phyloP scores from a whole-genome alignment of 2,329 filamentous ascomycete species.

The Nemania sp. region DNA sequence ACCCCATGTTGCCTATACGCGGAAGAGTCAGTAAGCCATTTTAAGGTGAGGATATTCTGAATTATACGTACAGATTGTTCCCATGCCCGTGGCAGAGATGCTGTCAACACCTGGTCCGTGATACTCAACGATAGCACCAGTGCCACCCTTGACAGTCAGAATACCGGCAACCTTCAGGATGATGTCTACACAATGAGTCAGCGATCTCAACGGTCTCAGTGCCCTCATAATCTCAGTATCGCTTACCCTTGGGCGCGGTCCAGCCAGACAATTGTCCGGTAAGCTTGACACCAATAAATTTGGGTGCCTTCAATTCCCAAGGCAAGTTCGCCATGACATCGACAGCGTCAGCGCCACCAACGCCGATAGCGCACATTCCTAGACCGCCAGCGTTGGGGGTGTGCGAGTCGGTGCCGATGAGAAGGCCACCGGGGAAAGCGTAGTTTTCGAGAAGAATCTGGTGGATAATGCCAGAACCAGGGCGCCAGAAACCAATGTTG shows the following conservation, averaged over 20 bases:
- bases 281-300: constrained; percentile 94
- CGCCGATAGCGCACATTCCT: constrained; percentile 92
- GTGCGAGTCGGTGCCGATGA: constrained; percentile 97
- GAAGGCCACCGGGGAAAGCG: constrained; percentile 95
- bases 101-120: constrained; percentile 70
- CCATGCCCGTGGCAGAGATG: constrained; percentile 85
- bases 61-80: constrained; percentile 62
- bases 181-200: constrained; percentile 65
- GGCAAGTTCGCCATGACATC: constrained; percentile 84
- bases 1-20: constrained; percentile 57
- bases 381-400: constrained; percentile 97
- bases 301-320: constrained; percentile 98
- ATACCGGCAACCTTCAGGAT: constrained; percentile 98
- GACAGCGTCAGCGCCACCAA: constrained; percentile 96
- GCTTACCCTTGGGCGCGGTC: constrained; percentile 86
- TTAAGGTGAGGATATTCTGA: not conserved
- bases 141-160: constrained; percentile 96
- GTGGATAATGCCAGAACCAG: constrained; percentile 98
- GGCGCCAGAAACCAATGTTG: constrained; percentile 99
- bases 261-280: constrained; percentile 89
- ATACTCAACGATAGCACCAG: constrained; percentile 86
- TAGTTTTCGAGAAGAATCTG: constrained; percentile 99
- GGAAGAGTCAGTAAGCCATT: constrained; percentile 8
- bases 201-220: not conserved
- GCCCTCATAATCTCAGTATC: not conserved